phyloP scores from a whole-genome alignment of 768 basidiomycete genomes.

The Chalciporus chontae region DNA sequence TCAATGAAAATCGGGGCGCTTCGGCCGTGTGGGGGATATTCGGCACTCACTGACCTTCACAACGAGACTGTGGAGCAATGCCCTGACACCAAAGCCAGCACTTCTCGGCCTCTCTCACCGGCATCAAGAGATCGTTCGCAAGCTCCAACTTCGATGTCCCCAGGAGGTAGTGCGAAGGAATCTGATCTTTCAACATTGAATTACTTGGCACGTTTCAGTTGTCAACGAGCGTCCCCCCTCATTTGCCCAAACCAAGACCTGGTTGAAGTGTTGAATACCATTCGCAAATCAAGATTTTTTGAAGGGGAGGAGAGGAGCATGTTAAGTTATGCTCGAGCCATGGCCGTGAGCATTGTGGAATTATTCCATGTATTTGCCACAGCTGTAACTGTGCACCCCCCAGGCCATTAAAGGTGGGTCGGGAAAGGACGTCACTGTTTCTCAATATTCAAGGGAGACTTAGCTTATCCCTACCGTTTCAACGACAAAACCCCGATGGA shows the following conservation, averaged over 20 bases:
- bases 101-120: not conserved
- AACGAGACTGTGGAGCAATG: constrained; percentile 45
- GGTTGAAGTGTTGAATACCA: constrained; percentile 52
- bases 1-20: constrained; percentile 43
- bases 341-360: constrained; percentile 48
- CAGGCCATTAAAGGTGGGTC: constrained; percentile 48
- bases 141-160: constrained; percentile 16
- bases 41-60: constrained; percentile 50
- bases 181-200: constrained; percentile 19
- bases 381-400: not conserved
- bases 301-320: constrained; percentile 69
- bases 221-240: constrained; percentile 61
- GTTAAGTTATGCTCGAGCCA: constrained; percentile 68
- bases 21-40: constrained; percentile 53
- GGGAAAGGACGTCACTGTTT: not conserved
- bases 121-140: not conserved
- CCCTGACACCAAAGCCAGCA: constrained; percentile 27
- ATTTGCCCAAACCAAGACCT: constrained; percentile 67
- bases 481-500: constrained; percentile 33
- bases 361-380: not conserved
- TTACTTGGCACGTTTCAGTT: constrained; percentile 47
- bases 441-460: not conserved
- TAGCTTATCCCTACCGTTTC: constrained; percentile 50
- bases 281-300: constrained; percentile 54
- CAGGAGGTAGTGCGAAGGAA: constrained; percentile 7